Percentiles rank a stretch among this genome's conserved stretches.
Evolutionary conservation across 2,329 filamentous ascomycete genomes (phyloP).

Genomic region (Geosmithia putterillii): DNA sequence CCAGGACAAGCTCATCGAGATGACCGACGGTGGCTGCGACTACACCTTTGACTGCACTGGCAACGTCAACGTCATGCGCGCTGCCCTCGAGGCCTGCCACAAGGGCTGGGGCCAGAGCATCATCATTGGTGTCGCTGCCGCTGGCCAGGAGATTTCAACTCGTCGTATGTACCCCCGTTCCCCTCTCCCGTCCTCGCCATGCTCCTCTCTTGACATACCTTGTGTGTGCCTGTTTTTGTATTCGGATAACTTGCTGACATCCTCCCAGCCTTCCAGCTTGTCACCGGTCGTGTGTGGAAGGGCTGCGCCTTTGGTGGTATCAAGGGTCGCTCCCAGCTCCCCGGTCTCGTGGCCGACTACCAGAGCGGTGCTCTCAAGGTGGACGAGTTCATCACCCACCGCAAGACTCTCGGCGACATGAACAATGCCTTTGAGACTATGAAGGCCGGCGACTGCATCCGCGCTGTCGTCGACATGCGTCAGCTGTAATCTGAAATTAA

Average conservation of each 20-base stretch:
- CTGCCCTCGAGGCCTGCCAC: constrained; percentile 93
- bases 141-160: constrained; percentile 89
- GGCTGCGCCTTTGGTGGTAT: constrained; percentile 96
- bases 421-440: constrained; percentile 87
- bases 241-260: too few relatives aligned
- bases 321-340: constrained; percentile 91
- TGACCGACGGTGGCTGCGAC: constrained; percentile 96
- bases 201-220: too few relatives aligned
- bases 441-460: constrained; percentile 95
- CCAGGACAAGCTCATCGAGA: constrained; percentile 86
- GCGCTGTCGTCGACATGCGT: constrained; percentile 69
- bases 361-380: constrained; percentile 85
- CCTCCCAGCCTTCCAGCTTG: constrained; percentile 79
- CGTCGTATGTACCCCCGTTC: constrained; percentile 55
- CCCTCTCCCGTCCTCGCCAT: background rate
- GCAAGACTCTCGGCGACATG: constrained; percentile 70
- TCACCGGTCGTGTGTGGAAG: constrained; percentile 95
- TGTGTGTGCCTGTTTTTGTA: too few relatives aligned
- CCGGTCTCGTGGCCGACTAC: constrained; percentile 80
- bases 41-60: constrained; percentile 99
- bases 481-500: constrained; percentile 12
- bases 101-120: constrained; percentile 99
- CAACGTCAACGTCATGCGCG: constrained; percentile 91
- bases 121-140: constrained; percentile 92
- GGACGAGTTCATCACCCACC: constrained; percentile 98